These are phyloP conservation scores for Populus simonii DNA, from an alignment of 345 rosid species.

Conservation along the genomic window DNA sequence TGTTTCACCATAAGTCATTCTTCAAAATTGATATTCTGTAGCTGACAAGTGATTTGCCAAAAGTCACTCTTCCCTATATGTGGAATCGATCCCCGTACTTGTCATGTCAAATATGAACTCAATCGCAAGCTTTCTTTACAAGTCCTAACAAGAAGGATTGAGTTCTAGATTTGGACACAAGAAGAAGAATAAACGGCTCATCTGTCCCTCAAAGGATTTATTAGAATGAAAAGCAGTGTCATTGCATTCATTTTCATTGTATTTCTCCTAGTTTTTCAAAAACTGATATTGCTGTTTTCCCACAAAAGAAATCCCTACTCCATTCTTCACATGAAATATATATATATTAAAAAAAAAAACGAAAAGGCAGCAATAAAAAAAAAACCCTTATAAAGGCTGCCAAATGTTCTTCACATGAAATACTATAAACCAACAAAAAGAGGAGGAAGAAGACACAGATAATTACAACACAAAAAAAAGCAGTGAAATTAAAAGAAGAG, in stretches of 20 bases:
- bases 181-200: background rate
- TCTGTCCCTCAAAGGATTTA: background rate
- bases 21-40: background rate
- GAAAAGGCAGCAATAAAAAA: background rate
- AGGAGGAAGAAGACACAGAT: background rate
- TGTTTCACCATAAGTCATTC: background rate
- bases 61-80: background rate
- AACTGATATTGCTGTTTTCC: background rate
- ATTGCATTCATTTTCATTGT: background rate
- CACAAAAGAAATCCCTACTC: background rate
- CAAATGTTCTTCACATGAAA: background rate
- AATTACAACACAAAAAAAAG: background rate
- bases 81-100: background rate
- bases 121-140: background rate
- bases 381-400: too few relatives aligned
- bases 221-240: background rate
- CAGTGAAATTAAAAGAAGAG: background rate
- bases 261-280: background rate
- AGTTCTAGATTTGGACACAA: background rate
- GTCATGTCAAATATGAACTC: background rate
- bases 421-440: too few relatives aligned
- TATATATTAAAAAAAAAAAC: background rate
- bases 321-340: background rate
- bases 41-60: background rate
- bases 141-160: background rate